These are phyloP conservation scores for Boletus vinaceobasis DNA, from an alignment of 768 basidiomycete species.

Conservation along the genomic window DNA sequence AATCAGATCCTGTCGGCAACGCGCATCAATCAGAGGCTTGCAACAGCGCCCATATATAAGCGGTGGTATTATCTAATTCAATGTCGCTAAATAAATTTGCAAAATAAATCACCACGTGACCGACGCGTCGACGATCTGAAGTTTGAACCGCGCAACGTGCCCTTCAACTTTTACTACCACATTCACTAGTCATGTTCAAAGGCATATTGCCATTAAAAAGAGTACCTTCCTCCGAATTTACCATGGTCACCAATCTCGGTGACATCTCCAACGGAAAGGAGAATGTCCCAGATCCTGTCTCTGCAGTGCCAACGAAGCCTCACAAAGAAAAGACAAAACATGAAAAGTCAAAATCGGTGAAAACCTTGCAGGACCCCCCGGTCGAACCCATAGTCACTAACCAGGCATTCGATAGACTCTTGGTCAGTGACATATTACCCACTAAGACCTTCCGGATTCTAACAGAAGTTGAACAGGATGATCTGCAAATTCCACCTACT, in stretches of 20 bases:
- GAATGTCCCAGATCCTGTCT: slow-evolving; percentile 51
- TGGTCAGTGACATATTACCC: slow-evolving; percentile 51
- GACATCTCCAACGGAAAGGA: slow-evolving; percentile 62
- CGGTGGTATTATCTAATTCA: slow-evolving; percentile 17
- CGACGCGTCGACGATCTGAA: slow-evolving; percentile 24
- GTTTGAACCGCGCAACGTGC: slow-evolving; percentile 27
- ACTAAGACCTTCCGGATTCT: not conserved
- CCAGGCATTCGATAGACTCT: slow-evolving; percentile 74
- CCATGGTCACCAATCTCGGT: slow-evolving; percentile 57
- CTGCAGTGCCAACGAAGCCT: slow-evolving; percentile 31
- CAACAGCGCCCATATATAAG: slow-evolving; percentile 13
- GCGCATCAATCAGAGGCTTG: slow-evolving; percentile 8
- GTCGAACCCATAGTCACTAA: slow-evolving; percentile 45
- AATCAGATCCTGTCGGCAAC: slow-evolving; percentile 12
- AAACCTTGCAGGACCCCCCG: slow-evolving; percentile 36
- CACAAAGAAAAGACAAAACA: slow-evolving; percentile 33
- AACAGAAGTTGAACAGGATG: slow-evolving; percentile 52
- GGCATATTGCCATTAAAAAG: slow-evolving; percentile 71
- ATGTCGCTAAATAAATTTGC: not conserved
- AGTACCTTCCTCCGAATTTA: slow-evolving; percentile 64
- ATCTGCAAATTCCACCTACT: slow-evolving; percentile 80
- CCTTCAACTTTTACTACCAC: slow-evolving; percentile 3
- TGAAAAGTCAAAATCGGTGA: slow-evolving; percentile 45
- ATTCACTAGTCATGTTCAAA: slow-evolving; percentile 62
- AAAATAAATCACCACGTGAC: slow-evolving; percentile 34